phyloP scores from a whole-genome alignment of 2,329 filamentous ascomycete genomes.

The Aspergillus sp. region DNA sequence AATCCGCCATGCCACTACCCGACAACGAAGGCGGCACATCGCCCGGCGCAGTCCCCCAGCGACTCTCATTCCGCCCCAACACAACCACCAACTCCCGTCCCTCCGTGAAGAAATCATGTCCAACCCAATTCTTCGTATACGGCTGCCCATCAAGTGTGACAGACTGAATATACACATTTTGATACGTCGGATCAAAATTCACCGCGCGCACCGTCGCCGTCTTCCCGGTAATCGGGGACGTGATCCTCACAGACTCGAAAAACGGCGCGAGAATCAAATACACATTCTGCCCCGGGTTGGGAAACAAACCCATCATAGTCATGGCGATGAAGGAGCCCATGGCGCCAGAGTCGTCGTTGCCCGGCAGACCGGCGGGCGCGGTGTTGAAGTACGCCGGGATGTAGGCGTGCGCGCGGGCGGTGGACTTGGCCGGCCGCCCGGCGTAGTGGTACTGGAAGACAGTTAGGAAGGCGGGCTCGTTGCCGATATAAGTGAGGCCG shows the following conservation, averaged over 20 bases:
- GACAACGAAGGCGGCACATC: slow-evolving; percentile 62
- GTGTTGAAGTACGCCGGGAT: slow-evolving; percentile 61
- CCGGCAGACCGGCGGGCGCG: slow-evolving; percentile 57
- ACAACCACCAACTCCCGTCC: slow-evolving; percentile 63
- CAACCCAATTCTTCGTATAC: slow-evolving; percentile 65
- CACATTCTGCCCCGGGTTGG: slow-evolving; percentile 64
- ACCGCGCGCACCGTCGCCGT: slow-evolving; percentile 57
- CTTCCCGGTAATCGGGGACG: slow-evolving; percentile 56
- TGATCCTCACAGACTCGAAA: slow-evolving; percentile 60
- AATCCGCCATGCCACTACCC: not conserved
- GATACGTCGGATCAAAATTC: slow-evolving; percentile 58
- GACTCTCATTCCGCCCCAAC: slow-evolving; percentile 60
- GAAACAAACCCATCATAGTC: slow-evolving; percentile 67
- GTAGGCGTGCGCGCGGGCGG: slow-evolving; percentile 58
- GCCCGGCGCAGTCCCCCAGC: slow-evolving; percentile 59
- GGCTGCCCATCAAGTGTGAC: slow-evolving; percentile 60
- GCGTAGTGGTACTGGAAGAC: slow-evolving; percentile 70
- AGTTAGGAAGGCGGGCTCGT: slow-evolving; percentile 62
- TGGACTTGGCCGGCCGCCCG: slow-evolving; percentile 55
- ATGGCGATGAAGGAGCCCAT: slow-evolving; percentile 67
- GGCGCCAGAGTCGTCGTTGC: slow-evolving; percentile 67
- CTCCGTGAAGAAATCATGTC: slow-evolving; percentile 65
- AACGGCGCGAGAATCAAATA: slow-evolving; percentile 68
- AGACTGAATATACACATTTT: slow-evolving; percentile 63
- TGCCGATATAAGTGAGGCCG: slow-evolving; percentile 64